Evolutionary conservation across 805 yeast species (phyloP).

Genomic region (Candida sakaeoensis): DNA sequence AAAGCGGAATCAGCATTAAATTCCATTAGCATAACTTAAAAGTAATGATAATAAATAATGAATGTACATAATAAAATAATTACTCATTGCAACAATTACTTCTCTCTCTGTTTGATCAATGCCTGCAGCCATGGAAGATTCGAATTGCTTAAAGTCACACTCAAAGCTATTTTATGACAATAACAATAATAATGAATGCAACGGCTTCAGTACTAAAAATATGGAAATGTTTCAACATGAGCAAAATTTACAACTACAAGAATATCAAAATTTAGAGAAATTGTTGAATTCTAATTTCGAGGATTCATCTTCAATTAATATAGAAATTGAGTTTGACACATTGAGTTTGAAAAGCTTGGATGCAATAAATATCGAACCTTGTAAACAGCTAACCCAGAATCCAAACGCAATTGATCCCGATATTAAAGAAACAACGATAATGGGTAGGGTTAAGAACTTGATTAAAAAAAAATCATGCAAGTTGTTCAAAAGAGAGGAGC

Average conservation of each 20-base stretch:
- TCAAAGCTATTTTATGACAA: too few species aligned
- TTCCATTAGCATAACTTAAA: slow-evolving; percentile 5
- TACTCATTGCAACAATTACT: slow-evolving; percentile 1
- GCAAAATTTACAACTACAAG: slow-evolving; percentile 1
- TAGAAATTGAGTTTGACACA: slow-evolving; percentile 8
- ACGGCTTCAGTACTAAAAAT: background rate
- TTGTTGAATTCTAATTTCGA: background rate
- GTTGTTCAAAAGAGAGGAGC: slow-evolving; percentile 4
- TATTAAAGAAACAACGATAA: slow-evolving; percentile 1
- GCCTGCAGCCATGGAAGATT: background rate
- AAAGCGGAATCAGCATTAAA: slow-evolving; percentile 2
- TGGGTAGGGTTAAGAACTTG: slow-evolving; percentile 4
- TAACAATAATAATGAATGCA: background rate
- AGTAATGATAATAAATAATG: background rate
- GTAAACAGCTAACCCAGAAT: background rate
- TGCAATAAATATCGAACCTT: background rate
- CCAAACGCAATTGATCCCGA: background rate
- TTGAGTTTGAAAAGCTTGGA: slow-evolving; percentile 8
- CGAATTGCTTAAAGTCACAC: background rate
- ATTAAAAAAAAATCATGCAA: slow-evolving; percentile 5
- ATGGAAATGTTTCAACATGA: background rate
- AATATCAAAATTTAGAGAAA: slow-evolving; percentile 7
- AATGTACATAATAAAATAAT: too few species aligned
- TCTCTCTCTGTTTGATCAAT: background rate
- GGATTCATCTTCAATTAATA: background rate